These are phyloP conservation scores for Aspergillus quadrilineatus DNA, from an alignment of 2,329 filamentous ascomycete species.

Conservation along the genomic window DNA sequence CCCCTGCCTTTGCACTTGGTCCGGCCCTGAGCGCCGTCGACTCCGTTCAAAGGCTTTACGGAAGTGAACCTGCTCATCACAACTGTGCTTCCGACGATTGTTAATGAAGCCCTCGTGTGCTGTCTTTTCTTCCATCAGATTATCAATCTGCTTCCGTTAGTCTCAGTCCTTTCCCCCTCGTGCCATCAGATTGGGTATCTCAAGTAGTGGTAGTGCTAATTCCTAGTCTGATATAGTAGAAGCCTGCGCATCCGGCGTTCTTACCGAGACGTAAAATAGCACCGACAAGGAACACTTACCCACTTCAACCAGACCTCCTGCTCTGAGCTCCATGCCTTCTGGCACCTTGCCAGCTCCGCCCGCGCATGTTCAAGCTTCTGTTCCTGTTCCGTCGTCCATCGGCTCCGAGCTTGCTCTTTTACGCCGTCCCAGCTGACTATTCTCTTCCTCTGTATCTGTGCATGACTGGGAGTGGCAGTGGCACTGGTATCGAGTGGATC, in stretches of 20 bases:
- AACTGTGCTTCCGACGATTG: conserved; percentile 32
- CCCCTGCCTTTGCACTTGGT: not conserved
- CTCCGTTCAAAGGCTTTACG: conserved; percentile 35
- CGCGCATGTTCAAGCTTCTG: conserved; percentile 27
- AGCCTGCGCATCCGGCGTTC: not conserved
- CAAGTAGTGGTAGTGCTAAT: not conserved
- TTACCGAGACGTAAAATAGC: not conserved
- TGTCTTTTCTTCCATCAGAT: conserved; percentile 34
- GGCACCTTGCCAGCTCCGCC: conserved; percentile 32
- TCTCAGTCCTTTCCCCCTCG: not conserved
- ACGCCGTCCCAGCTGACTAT: conserved; percentile 34
- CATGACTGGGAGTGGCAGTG: not conserved
- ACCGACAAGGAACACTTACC: conserved; percentile 25
- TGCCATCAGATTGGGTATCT: not conserved
- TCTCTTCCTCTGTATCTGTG: conserved; percentile 11
- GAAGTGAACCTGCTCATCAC: conserved; percentile 35
- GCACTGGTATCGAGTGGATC: not conserved
- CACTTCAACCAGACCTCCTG: conserved; percentile 36
- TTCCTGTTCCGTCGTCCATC: conserved; percentile 33
- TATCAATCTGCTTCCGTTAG: conserved; percentile 27
- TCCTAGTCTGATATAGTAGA: not conserved
- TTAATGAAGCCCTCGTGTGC: conserved; percentile 33
- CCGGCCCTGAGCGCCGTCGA: conserved; percentile 25
- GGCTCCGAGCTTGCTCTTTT: conserved; percentile 23
- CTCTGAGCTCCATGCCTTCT: conserved; percentile 39